phyloP scores from a whole-genome alignment of 225 moss, liverwort and hornwort genomes.

The Sphagnum contortum region DNA sequence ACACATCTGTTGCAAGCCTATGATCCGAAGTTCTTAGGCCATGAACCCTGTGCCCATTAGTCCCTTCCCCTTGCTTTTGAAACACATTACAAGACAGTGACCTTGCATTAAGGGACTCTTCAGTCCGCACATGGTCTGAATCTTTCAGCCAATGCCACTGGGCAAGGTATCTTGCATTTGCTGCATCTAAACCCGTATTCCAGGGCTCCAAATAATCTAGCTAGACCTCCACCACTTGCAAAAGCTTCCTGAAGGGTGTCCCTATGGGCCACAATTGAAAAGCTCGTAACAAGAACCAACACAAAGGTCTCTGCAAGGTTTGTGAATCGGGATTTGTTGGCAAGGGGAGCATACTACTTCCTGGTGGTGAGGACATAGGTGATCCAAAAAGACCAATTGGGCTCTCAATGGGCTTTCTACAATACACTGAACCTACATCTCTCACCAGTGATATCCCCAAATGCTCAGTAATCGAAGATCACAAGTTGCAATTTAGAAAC shows the following conservation, averaged over 20 bases:
- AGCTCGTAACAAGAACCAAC: constrained; percentile 51
- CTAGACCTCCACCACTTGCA: constrained; percentile 57
- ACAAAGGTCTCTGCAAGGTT: constrained; percentile 51
- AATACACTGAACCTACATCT: constrained; percentile 24
- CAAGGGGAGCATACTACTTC: constrained; percentile 28
- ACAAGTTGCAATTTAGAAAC: constrained; percentile 43
- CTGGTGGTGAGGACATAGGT: constrained; percentile 28
- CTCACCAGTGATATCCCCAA: constrained; percentile 20
- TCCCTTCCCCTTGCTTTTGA: constrained; percentile 32
- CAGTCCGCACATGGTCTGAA: constrained; percentile 14
- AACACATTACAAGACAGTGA: constrained; percentile 38
- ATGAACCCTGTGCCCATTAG: constrained; percentile 23
- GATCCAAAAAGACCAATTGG: constrained; percentile 37
- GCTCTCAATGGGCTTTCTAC: constrained; percentile 33
- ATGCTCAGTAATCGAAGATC: constrained; percentile 36
- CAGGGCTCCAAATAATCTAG: constrained; percentile 57
- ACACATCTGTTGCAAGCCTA: constrained; percentile 27
- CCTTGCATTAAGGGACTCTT: constrained; percentile 16
- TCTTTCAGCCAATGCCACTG: constrained; percentile 29
- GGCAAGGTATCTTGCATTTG: constrained; percentile 37
- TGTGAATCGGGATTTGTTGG: constrained; percentile 34
- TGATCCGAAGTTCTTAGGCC: constrained; percentile 30
- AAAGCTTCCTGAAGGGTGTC: constrained; percentile 46
- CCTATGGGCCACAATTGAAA: constrained; percentile 60
- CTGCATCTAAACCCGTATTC: constrained; percentile 47